A percentile compares a stretch with the other conserved stretches of the same genome.
phyloP scores from a whole-genome alignment of 176 grass and related monocot genomes.

The Guadua angustifolia region DNA sequence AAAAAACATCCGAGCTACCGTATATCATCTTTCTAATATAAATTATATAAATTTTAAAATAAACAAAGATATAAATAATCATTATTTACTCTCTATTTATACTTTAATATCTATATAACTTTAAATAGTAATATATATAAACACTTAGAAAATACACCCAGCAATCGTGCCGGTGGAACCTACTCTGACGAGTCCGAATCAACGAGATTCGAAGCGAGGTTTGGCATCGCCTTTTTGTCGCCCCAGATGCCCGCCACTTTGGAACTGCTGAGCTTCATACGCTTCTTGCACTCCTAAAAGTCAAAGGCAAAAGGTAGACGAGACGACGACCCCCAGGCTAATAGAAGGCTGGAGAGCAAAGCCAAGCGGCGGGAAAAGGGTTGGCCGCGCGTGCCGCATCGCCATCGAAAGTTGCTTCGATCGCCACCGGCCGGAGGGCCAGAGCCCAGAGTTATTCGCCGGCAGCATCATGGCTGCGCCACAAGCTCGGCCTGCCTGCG shows the following conservation, averaged over 20 bases:
- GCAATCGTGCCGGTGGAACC: background rate
- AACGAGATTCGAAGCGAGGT: background rate
- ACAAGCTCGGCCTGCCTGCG: background rate
- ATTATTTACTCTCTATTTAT: too few species aligned
- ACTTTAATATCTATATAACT: too few species aligned
- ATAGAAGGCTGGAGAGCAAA: background rate
- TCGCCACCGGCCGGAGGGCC: background rate
- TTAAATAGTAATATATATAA: too few species aligned
- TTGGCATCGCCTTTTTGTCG: conserved; percentile 29
- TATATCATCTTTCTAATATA: too few species aligned
- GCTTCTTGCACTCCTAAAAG: background rate
- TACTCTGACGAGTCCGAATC: background rate
- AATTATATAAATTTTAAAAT: too few species aligned
- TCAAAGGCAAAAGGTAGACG: background rate
- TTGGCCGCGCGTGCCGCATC: background rate
- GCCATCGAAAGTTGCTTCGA: background rate
- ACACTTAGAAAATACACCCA: too few species aligned
- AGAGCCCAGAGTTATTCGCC: background rate
- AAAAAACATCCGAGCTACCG: too few species aligned
- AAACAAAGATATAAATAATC: too few species aligned
- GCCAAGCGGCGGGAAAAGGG: background rate
- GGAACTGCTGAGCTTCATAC: background rate
- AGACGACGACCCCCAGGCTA: background rate
- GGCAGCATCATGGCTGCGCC: conserved; percentile 28
- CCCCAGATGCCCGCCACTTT: background rate